Conservation (phyloP, 1,284 basidiomycete genomes). For the Tylopilus sp. region DNA sequence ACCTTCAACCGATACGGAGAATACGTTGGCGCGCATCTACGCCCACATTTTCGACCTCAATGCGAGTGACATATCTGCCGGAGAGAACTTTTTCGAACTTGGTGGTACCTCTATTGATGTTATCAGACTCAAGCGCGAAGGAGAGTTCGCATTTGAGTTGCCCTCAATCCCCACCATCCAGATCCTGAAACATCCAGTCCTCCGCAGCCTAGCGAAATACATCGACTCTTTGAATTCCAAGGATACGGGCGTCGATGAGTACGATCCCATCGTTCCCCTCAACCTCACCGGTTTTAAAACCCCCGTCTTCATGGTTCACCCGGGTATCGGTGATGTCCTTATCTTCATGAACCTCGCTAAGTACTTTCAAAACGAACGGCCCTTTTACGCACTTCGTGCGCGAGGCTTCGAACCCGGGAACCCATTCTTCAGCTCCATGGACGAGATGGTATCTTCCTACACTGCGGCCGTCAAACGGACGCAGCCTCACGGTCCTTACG, state of each 20-base stretch:
- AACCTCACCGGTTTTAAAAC: slow-evolving; percentile 40
- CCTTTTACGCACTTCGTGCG: slow-evolving; percentile 44
- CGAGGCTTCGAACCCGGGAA: slow-evolving; percentile 42
- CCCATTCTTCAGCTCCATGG: slow-evolving; percentile 36
- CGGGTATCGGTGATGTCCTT: slow-evolving; percentile 34
- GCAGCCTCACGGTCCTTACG: slow-evolving; percentile 43
- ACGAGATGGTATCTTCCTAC: slow-evolving; percentile 44
- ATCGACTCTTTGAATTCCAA: slow-evolving; percentile 25
- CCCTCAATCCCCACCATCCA: slow-evolving; percentile 41
- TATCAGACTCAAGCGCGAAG: slow-evolving; percentile 34
- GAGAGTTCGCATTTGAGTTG: slow-evolving; percentile 35
- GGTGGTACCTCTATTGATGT: slow-evolving; percentile 35
- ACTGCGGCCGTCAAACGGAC: slow-evolving; percentile 35
- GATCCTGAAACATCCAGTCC: slow-evolving; percentile 38
- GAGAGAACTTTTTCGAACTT: slow-evolving; percentile 35
- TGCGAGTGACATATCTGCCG: slow-evolving; percentile 23
- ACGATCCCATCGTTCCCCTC: slow-evolving; percentile 39
- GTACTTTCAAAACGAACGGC: slow-evolving; percentile 38
- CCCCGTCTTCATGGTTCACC: slow-evolving; percentile 42
- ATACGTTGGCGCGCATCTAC: slow-evolving; percentile 25
- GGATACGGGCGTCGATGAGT: slow-evolving; percentile 18
- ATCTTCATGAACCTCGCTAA: slow-evolving; percentile 46
- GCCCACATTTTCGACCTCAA: slow-evolving; percentile 30
- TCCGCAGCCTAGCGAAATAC: slow-evolving; percentile 35
- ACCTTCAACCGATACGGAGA: slow-evolving; percentile 30